Evolutionary conservation across 73 alveolate species (phyloP).

Genomic region (Uronychia binucleata): DNA sequence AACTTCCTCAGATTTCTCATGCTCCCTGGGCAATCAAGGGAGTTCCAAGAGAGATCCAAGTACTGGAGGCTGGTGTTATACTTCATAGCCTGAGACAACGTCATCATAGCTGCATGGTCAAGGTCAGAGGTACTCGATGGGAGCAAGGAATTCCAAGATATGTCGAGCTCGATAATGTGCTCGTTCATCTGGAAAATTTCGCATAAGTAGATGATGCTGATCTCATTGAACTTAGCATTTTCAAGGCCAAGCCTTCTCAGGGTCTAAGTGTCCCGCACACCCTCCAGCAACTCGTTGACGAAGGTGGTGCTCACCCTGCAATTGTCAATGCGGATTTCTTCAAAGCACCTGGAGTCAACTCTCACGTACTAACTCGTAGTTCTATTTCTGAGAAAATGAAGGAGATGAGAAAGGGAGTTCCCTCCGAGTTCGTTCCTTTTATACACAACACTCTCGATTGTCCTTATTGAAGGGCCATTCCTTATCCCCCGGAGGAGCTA

Average conservation of each 20-base stretch:
- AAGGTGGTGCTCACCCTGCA: background rate
- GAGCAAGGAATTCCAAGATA: background rate
- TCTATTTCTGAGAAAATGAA: background rate
- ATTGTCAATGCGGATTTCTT: background rate
- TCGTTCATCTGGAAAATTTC: background rate
- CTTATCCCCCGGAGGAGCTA: background rate
- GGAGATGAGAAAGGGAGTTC: background rate
- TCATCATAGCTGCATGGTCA: background rate
- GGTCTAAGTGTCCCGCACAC: background rate
- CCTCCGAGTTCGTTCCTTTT: background rate
- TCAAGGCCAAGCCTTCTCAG: background rate
- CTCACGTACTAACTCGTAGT: background rate
- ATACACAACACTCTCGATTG: background rate
- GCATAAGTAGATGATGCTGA: background rate
- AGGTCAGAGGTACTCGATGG: background rate
- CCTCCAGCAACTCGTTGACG: background rate
- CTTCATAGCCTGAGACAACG: background rate
- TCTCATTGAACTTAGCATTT: background rate
- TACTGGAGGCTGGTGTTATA: conserved; percentile 1
- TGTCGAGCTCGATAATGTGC: background rate
- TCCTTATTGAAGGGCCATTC: background rate
- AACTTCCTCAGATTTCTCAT: background rate
- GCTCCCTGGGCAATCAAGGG: background rate
- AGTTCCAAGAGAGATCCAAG: conserved; percentile 26
- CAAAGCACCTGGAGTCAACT: background rate